Evolutionary conservation across 2,329 filamentous ascomycete species (phyloP).

Genomic region (Acrocalymma vagum): DNA sequence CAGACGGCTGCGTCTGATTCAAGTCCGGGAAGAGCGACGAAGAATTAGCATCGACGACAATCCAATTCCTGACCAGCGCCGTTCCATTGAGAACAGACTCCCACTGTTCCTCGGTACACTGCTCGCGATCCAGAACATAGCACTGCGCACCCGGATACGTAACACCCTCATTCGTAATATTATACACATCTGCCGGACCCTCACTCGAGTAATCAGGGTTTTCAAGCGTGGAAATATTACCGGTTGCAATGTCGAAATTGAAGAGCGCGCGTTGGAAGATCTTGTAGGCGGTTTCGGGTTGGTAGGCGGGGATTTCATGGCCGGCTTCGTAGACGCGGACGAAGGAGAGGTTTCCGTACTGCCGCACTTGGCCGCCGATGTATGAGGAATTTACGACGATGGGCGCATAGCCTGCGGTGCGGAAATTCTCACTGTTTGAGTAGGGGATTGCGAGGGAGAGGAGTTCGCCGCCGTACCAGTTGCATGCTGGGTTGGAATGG

Average conservation of each 20-base stretch:
- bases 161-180: constrained; percentile 57
- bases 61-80: constrained; percentile 43
- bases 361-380: constrained; percentile 76
- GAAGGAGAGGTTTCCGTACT: constrained; percentile 73
- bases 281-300: constrained; percentile 59
- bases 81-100: constrained; percentile 40
- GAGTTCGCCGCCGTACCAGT: constrained; percentile 78
- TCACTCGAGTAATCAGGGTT: constrained; percentile 49
- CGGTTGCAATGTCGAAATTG: constrained; percentile 63
- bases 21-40: constrained; percentile 39
- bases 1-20: constrained; percentile 20
- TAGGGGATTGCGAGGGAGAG: constrained; percentile 67
- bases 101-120: constrained; percentile 43
- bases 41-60: constrained; percentile 44
- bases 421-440: constrained; percentile 64
- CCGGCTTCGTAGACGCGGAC: constrained; percentile 62
- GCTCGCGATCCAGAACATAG: constrained; percentile 38
- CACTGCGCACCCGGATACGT: constrained; percentile 47
- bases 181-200: constrained; percentile 50
- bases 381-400: constrained; percentile 74
- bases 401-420: constrained; percentile 73
- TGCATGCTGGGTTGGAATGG: constrained; percentile 61
- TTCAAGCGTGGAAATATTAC: constrained; percentile 50
- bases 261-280: constrained; percentile 63
- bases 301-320: constrained; percentile 59